Percentiles rank a stretch among this genome's conserved stretches.
Conservation (phyloP, 2,329 filamentous ascomycete species). For the Polytolypa hystricis region DNA sequence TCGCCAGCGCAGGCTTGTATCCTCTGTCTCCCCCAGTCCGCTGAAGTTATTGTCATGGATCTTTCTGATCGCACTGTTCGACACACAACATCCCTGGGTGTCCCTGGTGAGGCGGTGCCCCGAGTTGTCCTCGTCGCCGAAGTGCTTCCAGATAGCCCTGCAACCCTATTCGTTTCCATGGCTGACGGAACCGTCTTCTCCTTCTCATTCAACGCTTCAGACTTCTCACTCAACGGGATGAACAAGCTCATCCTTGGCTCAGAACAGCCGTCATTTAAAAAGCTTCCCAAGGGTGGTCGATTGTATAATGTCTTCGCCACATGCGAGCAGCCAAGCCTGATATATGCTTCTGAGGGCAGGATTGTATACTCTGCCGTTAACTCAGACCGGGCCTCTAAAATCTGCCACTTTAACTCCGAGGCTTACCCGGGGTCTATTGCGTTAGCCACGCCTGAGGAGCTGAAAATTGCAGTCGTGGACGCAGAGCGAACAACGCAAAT, state of each 20-base stretch:
- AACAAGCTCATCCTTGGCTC: slow-evolving; percentile 80
- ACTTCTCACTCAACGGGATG: slow-evolving; percentile 55
- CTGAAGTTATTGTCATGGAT: slow-evolving; percentile 63
- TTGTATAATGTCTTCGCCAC: slow-evolving; percentile 80
- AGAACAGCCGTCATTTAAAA: slow-evolving; percentile 69
- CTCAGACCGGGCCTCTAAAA: slow-evolving; percentile 68
- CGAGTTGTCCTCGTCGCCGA: slow-evolving; percentile 71
- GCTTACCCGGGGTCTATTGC: slow-evolving; percentile 73
- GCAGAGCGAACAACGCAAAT: slow-evolving; percentile 80
- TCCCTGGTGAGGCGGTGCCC: slow-evolving; percentile 66
- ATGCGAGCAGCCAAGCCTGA: slow-evolving; percentile 86
- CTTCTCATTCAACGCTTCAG: slow-evolving; percentile 55
- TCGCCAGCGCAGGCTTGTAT: slow-evolving; percentile 57
- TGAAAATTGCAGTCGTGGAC: slow-evolving; percentile 74
- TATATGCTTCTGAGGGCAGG: slow-evolving; percentile 78
- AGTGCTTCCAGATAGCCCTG: slow-evolving; percentile 54
- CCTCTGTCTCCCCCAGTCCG: slow-evolving; percentile 79
- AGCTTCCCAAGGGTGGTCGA: slow-evolving; percentile 56
- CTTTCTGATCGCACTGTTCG: slow-evolving; percentile 55
- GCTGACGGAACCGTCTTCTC: slow-evolving; percentile 86
- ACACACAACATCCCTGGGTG: slow-evolving; percentile 50
- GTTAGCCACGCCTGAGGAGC: slow-evolving; percentile 62
- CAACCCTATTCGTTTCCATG: slow-evolving; percentile 79
- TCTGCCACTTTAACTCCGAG: slow-evolving; percentile 71
- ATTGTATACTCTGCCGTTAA: slow-evolving; percentile 91